phyloP scores from a whole-genome alignment of 2,329 filamentous ascomycete genomes.

The Orbilia javanica region DNA sequence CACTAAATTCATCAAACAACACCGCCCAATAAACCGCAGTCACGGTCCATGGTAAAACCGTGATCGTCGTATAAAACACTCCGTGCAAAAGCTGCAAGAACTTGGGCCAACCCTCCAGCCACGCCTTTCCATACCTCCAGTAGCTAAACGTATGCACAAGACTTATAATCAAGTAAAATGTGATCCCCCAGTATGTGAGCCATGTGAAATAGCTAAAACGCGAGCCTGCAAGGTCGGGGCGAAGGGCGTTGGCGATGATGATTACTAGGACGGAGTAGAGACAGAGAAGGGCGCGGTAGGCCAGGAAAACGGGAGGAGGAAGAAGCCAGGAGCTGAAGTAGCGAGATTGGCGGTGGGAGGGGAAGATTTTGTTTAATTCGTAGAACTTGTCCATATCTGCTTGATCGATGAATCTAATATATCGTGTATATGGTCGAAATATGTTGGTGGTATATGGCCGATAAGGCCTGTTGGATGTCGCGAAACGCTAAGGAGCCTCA shows the following conservation, averaged over 20 bases:
- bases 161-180: constrained; percentile 76
- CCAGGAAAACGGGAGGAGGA: constrained; percentile 74
- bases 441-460: constrained; percentile 8
- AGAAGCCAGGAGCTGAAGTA: constrained; percentile 86
- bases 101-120: constrained; percentile 72
- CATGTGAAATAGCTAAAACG: constrained; percentile 86
- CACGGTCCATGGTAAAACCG: constrained; percentile 76
- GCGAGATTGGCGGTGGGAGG: constrained; percentile 68
- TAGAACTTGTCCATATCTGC: constrained; percentile 42
- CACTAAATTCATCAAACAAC: constrained; percentile 70
- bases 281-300: constrained; percentile 67
- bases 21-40: constrained; percentile 78
- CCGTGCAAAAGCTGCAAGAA: constrained; percentile 75
- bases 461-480: constrained; percentile 20
- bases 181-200: constrained; percentile 84
- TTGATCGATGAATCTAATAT: background rate
- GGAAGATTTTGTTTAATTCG: constrained; percentile 58
- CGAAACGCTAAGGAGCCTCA: background rate
- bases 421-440: background rate
- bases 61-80: constrained; percentile 74
- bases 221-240: constrained; percentile 69
- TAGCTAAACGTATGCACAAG: constrained; percentile 78
- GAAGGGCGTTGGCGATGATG: constrained; percentile 76
- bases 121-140: constrained; percentile 67
- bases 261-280: constrained; percentile 79